phyloP scores from a whole-genome alignment of 2,329 filamentous ascomycete species.

The Rutstroemia sp. region DNA sequence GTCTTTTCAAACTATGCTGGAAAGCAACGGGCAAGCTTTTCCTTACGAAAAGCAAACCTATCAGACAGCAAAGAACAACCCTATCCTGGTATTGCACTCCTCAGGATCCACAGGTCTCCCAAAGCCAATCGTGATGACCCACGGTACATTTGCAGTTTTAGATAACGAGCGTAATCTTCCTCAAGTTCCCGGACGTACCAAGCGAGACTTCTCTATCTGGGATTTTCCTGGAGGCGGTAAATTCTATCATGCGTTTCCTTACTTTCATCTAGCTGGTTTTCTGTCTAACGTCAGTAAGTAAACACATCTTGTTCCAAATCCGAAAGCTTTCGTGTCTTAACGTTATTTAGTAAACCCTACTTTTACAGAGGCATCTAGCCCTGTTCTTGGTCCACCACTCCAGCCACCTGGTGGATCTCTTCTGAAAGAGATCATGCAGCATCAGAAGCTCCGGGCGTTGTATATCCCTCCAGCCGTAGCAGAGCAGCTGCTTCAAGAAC shows the following conservation, averaged over 20 bases:
- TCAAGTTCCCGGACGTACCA: neutral
- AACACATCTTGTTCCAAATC: neutral
- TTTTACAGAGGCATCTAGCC: neutral
- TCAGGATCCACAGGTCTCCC: conserved; percentile 11
- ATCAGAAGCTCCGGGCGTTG: neutral
- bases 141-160: conserved; percentile 7
- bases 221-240: neutral
- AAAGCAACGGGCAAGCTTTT: neutral
- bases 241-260: conserved; percentile 5
- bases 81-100: conserved; percentile 9
- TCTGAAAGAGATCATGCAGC: neutral
- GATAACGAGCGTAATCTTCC: conserved; percentile 3
- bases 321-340: neutral
- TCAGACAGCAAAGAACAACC: conserved; percentile 14
- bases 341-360: neutral
- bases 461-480: conserved; percentile 1
- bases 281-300: neutral
- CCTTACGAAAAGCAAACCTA: conserved; percentile 14
- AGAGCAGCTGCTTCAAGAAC: conserved; percentile 6
- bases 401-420: conserved; percentile 5
- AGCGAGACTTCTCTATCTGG: conserved; percentile 1
- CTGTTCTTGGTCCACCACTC: conserved; percentile 7
- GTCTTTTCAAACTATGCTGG: neutral
- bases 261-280: conserved; percentile 9
- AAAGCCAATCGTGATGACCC: conserved; percentile 10